phyloP scores from a whole-genome alignment of 192 early-diverging fungal genomes.

The Spizellomyces sp. region DNA sequence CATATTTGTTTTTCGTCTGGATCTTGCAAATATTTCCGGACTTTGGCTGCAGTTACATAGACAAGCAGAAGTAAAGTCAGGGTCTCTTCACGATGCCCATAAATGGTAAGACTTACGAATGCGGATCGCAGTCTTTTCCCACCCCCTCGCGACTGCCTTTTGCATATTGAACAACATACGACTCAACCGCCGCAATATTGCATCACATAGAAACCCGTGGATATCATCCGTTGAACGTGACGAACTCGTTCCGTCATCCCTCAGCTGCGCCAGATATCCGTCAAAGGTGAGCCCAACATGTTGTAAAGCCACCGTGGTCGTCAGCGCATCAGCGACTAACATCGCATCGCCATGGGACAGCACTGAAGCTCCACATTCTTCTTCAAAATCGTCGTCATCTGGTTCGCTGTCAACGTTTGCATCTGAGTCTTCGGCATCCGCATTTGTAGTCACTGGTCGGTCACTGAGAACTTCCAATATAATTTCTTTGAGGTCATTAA shows the following conservation, averaged over 20 bases:
- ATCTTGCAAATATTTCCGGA: slow-evolving; percentile 34
- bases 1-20: slow-evolving; percentile 34
- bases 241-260: slow-evolving; percentile 9
- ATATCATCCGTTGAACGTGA: slow-evolving; percentile 27
- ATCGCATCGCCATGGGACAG: neutral
- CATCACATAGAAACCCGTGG: slow-evolving; percentile 38
- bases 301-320: slow-evolving; percentile 33
- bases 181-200: slow-evolving; percentile 30
- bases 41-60: slow-evolving; percentile 24
- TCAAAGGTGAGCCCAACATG: slow-evolving; percentile 47
- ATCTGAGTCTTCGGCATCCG: slow-evolving; percentile 34
- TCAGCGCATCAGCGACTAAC: slow-evolving; percentile 29
- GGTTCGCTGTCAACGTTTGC: slow-evolving; percentile 33
- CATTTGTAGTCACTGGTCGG: slow-evolving; percentile 28
- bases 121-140: slow-evolving; percentile 28
- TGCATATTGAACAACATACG: slow-evolving; percentile 34
- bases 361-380: neutral
- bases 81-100: neutral
- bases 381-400: slow-evolving; percentile 41
- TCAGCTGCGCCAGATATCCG: slow-evolving; percentile 39
- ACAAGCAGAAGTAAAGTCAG: slow-evolving; percentile 4
- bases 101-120: slow-evolving; percentile 18
- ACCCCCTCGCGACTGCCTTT: slow-evolving; percentile 23
- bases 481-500: slow-evolving; percentile 35
- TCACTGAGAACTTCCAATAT: slow-evolving; percentile 43